Evolutionary conservation across 441 rosid species (phyloP).

Genomic region (Populus trichocarpa): DNA sequence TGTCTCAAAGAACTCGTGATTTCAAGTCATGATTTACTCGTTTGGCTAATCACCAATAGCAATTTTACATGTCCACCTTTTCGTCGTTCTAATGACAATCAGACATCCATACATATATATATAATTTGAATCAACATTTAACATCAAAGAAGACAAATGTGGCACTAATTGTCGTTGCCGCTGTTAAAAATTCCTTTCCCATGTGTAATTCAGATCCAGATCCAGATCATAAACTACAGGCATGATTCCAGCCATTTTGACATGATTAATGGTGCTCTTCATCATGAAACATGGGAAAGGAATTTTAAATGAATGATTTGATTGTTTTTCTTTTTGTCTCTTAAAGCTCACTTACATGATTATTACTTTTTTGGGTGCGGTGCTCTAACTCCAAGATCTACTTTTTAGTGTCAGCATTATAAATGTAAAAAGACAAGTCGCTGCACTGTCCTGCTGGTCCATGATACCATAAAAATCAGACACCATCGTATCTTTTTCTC

Average conservation of each 20-base stretch:
- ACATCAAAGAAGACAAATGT: not conserved
- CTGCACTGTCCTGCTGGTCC: conserved; percentile 1
- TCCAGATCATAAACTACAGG: not conserved
- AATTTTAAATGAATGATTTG: not conserved
- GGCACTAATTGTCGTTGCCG: not conserved
- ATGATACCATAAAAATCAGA: not conserved
- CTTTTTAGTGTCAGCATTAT: conserved; percentile 1
- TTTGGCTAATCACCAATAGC: no score
- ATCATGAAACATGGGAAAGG: not conserved
- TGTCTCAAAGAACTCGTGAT: no score
- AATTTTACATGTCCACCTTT: no score
- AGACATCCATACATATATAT: not conserved
- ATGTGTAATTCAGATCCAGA: conserved; percentile 10
- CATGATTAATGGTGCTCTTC: not conserved
- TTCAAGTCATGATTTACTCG: no score
- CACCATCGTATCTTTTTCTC: conserved; percentile 4
- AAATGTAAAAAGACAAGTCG: not conserved
- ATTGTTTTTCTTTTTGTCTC: not conserved
- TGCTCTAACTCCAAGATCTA: not conserved
- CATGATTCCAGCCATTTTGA: not conserved
- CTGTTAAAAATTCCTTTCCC: not conserved
- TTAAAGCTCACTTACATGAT: not conserved
- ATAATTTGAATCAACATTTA: not conserved
- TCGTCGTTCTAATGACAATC: not conserved
- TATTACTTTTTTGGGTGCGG: not conserved